These are phyloP conservation scores for Dillenia suffruticosa DNA, from an alignment of 164 flowering plant species.

Conservation along the genomic window DNA sequence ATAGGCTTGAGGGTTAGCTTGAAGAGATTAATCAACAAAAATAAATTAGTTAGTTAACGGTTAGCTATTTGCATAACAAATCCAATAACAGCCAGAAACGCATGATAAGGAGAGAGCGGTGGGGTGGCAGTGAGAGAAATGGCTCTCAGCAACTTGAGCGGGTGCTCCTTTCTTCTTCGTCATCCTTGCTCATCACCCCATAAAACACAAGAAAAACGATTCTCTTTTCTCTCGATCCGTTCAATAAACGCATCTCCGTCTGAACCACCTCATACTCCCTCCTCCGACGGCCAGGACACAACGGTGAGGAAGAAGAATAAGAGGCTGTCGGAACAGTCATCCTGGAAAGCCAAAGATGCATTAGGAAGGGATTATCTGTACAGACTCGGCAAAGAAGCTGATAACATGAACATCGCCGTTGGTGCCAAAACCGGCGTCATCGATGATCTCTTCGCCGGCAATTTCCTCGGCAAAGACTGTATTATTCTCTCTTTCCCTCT, in stretches of 20 bases:
- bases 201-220: background rate
- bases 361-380: slow-evolving; percentile 80
- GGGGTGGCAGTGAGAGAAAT: background rate
- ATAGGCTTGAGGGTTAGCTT: too few species aligned
- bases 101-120: slow-evolving; percentile 5
- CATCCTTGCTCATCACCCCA: background rate
- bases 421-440: slow-evolving; percentile 83
- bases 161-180: slow-evolving; percentile 1
- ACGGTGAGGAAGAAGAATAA: slow-evolving; percentile 11
- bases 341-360: slow-evolving; percentile 87
- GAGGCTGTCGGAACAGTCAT: slow-evolving; percentile 71
- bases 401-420: slow-evolving; percentile 79
- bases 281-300: slow-evolving; percentile 2
- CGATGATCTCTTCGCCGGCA: slow-evolving; percentile 81
- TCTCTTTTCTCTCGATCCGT: slow-evolving; percentile 4
- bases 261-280: slow-evolving; percentile 4
- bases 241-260: slow-evolving; percentile 1
- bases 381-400: slow-evolving; percentile 80
- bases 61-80: too few species aligned
- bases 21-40: too few species aligned
- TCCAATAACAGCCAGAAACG: background rate
- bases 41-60: too few species aligned
- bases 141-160: slow-evolving; percentile 10
- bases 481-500: slow-evolving; percentile 1
- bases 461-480: slow-evolving; percentile 89